Base-by-base conservation (phyloP, 192 early-diverging fungal species). In the Coemansia sp. region DNA sequence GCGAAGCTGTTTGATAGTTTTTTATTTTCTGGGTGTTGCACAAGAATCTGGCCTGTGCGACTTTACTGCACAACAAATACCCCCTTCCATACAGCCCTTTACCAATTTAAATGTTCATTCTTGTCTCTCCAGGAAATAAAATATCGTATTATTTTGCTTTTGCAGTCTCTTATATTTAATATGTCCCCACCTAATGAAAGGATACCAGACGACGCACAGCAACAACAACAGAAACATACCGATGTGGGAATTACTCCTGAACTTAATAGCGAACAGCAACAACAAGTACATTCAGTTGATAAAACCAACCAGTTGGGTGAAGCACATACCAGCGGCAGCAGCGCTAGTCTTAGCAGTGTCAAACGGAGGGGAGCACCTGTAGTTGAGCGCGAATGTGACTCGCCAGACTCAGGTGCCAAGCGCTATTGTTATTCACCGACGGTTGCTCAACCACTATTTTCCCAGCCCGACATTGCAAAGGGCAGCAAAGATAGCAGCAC, bases 361-460 rank as follows among this genome's bases (percentile, higher is more conserved):
- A 73, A 73, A 56, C 54, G 71, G 14, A 57, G 71, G 26, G 65
- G 60, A 7, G 60, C 38, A 31, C 62, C 64, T 5, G 41, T 55
- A 12, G 56, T 34, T 6, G 54, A 60, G 14, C 38, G 55, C 21
- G 60, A 58, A 7, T 21, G 31, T 19, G n/a, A 14, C 0, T 32
- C 12, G 18, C 48, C 44, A 58, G 44, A 54, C 21, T 23, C 22
- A 2, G 59, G 52, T 28, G 18, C 52, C 14, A 76, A 76, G 28
- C 63, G 74, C 30, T 68, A 76, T 48, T 60, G 74, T 7, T 23
- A 50, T n/a, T 60, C 56, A 44, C 26, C 50, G 10, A 9, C 34
- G 10, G 10, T 12, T 38, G 10, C 8, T 9, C 34, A 38, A 9
- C 34, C 34, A 9, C 10, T 9, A 9, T 38, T 9, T 38, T 38